These are phyloP conservation scores for Xylaria sp. DNA, from an alignment of 2,329 filamentous ascomycete species.

Conservation along the genomic window DNA sequence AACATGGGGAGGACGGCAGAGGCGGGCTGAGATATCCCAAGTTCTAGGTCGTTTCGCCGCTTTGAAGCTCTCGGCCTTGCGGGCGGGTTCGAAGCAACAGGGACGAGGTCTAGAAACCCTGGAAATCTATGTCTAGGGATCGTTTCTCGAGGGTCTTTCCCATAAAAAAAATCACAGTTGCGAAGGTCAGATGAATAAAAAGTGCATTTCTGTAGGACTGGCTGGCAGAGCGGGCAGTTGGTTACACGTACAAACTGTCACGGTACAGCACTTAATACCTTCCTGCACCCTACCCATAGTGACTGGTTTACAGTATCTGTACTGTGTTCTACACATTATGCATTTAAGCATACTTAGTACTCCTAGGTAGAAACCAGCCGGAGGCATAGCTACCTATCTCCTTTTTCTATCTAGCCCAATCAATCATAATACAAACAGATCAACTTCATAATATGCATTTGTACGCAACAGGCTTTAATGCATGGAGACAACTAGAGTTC, in stretches of 20 bases:
- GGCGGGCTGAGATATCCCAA: not conserved
- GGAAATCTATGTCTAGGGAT: not conserved
- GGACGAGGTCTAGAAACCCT: not conserved
- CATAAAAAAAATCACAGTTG: not conserved
- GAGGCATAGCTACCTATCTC: not conserved
- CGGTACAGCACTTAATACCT: no score
- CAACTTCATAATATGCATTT: slow-evolving; percentile 56
- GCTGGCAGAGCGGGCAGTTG: not conserved
- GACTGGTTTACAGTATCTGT: not conserved
- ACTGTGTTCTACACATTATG: not conserved
- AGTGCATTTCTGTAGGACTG: slow-evolving; percentile 4
- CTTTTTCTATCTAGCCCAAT: not conserved
- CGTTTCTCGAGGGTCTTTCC: not conserved
- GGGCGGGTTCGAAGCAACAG: not conserved
- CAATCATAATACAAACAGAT: not conserved
- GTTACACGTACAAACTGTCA: not conserved
- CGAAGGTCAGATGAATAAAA: not conserved
- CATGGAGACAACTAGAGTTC: slow-evolving; percentile 66
- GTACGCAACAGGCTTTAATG: slow-evolving; percentile 68
- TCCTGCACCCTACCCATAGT: not conserved
- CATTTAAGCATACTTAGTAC: no score
- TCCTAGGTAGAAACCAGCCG: not conserved
- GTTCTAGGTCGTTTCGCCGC: not conserved
- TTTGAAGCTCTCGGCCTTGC: slow-evolving; percentile 2
- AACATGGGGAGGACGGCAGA: not conserved